Percentiles rank a stretch among this genome's conserved stretches.
Conservation (phyloP, 2,329 filamentous ascomycete genomes). For the Exophiala viscosa region DNA sequence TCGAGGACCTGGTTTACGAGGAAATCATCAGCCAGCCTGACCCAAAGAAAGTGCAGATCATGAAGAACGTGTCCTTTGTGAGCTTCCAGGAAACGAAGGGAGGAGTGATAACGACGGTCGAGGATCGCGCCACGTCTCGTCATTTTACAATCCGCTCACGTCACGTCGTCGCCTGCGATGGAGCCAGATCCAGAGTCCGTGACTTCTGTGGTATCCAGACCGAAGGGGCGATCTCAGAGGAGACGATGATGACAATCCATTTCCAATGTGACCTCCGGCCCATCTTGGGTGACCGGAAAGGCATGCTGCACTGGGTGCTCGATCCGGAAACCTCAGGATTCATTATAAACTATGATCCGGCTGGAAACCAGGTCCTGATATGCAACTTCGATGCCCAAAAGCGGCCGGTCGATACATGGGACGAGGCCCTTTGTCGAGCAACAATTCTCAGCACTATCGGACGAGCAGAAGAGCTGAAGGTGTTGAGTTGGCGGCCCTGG, state of each 20-base stretch:
- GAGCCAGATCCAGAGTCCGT: conserved; percentile 18
- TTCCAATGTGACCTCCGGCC: conserved; percentile 42
- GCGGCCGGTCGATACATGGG: conserved; percentile 37
- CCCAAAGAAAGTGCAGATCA: conserved; percentile 7
- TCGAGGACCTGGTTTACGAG: conserved; percentile 3
- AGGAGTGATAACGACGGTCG: conserved; percentile 24
- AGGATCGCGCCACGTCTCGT: conserved; percentile 14
- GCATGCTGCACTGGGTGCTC: conserved; percentile 47
- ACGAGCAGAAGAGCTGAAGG: conserved; percentile 31
- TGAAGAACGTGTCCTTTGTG: conserved; percentile 30
- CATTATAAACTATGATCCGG: conserved; percentile 44
- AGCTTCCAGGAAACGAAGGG: conserved; percentile 14
- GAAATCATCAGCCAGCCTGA: too few species aligned
- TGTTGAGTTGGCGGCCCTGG: conserved; percentile 43
- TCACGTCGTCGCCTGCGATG: conserved; percentile 19
- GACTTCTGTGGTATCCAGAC: conserved; percentile 31
- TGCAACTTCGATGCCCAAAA: conserved; percentile 42
- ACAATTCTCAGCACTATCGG: conserved; percentile 32
- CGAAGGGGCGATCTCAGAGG: conserved; percentile 44
- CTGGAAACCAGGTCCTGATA: conserved; percentile 42
- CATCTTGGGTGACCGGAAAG: conserved; percentile 37
- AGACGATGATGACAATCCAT: conserved; percentile 49
- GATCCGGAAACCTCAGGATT: conserved; percentile 44
- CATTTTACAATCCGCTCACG: conserved; percentile 13
- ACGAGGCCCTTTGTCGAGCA: conserved; percentile 34